phyloP scores from a whole-genome alignment of 148 eudicot species.

The Amaranthus hypochondriacus region DNA sequence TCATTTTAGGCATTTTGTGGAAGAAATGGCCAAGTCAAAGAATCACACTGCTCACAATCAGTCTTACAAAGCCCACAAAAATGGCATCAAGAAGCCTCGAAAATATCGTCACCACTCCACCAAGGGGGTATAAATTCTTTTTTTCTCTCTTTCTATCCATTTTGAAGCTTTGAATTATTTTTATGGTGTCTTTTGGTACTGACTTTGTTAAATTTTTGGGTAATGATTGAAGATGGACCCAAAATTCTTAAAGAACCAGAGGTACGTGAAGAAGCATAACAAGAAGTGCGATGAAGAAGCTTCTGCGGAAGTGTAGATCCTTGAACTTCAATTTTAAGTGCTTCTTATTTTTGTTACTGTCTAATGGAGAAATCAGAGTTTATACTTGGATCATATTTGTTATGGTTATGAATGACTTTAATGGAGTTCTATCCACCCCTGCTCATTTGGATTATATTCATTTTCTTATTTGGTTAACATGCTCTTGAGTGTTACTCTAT shows the following conservation, averaged over 20 bases:
- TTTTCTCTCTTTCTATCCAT: not conserved
- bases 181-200: not conserved
- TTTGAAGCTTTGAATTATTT: no score
- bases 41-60: conserved; percentile 89
- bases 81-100: conserved; percentile 86
- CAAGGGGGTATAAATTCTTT: conserved; percentile 55
- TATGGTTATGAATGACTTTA: no score
- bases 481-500: no score
- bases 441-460: no score
- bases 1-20: not conserved
- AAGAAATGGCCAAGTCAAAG: conserved; percentile 86
- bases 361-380: no score
- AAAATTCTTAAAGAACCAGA: conserved; percentile 85
- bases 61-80: conserved; percentile 70
- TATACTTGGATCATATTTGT: no score
- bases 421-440: no score
- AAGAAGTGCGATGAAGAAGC: conserved; percentile 45
- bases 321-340: not conserved
- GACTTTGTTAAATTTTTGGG: not conserved
- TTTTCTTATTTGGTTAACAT: no score
- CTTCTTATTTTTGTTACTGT: no score
- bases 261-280: conserved; percentile 95
- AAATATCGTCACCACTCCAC: conserved; percentile 74
- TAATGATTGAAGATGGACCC: conserved; percentile 63
- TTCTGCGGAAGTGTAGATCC: conserved; percentile 45